Percentiles rank a stretch among this genome's conserved stretches.
Conservation (phyloP, 768 basidiomycete species). For the Favolaschia claudopus region DNA sequence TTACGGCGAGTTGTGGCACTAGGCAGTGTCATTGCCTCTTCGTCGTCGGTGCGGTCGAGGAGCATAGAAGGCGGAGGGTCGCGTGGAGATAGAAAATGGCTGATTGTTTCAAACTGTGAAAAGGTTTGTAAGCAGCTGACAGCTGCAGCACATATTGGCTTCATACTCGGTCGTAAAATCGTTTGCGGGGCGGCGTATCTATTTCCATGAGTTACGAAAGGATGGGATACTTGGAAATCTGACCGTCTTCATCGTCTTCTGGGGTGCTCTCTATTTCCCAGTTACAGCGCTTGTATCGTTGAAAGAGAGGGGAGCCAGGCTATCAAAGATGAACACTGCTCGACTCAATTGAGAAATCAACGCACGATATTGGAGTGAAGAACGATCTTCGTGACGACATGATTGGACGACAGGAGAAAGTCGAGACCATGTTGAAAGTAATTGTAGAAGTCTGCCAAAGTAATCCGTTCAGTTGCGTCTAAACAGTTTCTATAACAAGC, state of each 20-base stretch:
- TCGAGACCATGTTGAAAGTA: constrained; percentile 94
- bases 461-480: constrained; percentile 5
- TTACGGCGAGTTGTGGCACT: constrained; percentile 71
- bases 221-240: constrained; percentile 14
- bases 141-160: neutral
- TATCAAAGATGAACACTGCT: constrained; percentile 38
- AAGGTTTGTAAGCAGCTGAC: neutral
- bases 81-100: constrained; percentile 78
- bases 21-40: constrained; percentile 73
- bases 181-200: constrained; percentile 81
- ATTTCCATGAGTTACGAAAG: constrained; percentile 1
- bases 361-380: constrained; percentile 88
- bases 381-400: constrained; percentile 84
- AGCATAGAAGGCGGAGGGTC: constrained; percentile 82
- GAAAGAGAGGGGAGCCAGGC: constrained; percentile 91
- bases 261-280: constrained; percentile 87
- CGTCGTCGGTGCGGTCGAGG: constrained; percentile 80
- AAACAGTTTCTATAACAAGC: neutral
- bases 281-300: constrained; percentile 89
- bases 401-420: constrained; percentile 77
- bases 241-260: constrained; percentile 87
- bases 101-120: constrained; percentile 75
- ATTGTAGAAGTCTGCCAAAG: constrained; percentile 82
- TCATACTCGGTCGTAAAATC: constrained; percentile 72
- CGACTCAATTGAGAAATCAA: neutral